A percentile compares a stretch with the other conserved stretches of the same genome.
These are phyloP conservation scores for Chaetomiaceae sp. DNA, from an alignment of 2,329 filamentous ascomycete genomes.

Conservation along the genomic window DNA sequence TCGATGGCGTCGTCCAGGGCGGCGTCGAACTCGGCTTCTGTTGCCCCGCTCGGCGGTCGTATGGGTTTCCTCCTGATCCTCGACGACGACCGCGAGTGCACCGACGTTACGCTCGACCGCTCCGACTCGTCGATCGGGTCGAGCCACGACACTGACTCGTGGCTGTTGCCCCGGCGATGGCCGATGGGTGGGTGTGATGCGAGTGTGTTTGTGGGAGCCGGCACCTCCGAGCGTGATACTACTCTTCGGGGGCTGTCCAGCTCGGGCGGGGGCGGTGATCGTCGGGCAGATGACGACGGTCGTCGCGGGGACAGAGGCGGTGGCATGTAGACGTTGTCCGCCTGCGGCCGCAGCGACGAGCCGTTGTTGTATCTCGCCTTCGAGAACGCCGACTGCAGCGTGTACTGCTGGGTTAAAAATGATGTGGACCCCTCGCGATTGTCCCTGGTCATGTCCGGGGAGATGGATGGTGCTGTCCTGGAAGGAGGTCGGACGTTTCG, in stretches of 20 bases:
- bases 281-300: slow-evolving; percentile 41
- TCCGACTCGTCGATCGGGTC: slow-evolving; percentile 90
- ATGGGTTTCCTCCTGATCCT: slow-evolving; percentile 64
- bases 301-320: slow-evolving; percentile 64
- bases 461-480: slow-evolving; percentile 22
- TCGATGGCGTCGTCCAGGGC: slow-evolving; percentile 93
- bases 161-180: slow-evolving; percentile 57
- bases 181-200: slow-evolving; percentile 25
- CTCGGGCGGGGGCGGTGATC: slow-evolving; percentile 29
- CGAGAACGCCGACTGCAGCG: slow-evolving; percentile 50
- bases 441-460: slow-evolving; percentile 20
- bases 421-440: slow-evolving; percentile 25
- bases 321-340: slow-evolving; percentile 58
- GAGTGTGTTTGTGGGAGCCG: no score
- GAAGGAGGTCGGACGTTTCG: slow-evolving; percentile 19
- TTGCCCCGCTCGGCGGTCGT: slow-evolving; percentile 61
- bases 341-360: slow-evolving; percentile 42
- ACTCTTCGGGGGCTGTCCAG: slow-evolving; percentile 23
- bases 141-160: slow-evolving; percentile 85
- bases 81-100: slow-evolving; percentile 73
- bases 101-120: slow-evolving; percentile 69
- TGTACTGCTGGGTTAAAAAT: slow-evolving; percentile 29
- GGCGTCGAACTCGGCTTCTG: slow-evolving; percentile 87
- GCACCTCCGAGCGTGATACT: slow-evolving; percentile 19
- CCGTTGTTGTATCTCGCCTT: slow-evolving; percentile 36